Conservation (phyloP, 148 eudicot genomes). For the Amaranthus hypochondriacus region DNA sequence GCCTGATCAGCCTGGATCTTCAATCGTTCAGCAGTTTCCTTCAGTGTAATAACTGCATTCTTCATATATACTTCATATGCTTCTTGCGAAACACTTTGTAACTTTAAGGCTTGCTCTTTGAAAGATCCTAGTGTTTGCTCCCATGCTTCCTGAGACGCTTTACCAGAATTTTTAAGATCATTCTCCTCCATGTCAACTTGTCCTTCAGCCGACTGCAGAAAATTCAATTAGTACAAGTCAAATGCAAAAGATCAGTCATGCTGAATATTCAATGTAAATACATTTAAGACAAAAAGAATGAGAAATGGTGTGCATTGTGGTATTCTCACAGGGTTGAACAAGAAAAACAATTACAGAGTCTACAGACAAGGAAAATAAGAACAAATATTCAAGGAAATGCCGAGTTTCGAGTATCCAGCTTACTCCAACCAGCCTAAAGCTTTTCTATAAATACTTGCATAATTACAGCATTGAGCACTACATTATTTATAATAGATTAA, state of each 20-base stretch:
- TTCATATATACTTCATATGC: conserved; percentile 76
- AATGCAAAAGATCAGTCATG: not conserved
- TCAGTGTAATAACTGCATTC: conserved; percentile 57
- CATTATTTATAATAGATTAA: no score
- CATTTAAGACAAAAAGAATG: not conserved
- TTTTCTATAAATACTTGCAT: no score
- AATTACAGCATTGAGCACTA: no score
- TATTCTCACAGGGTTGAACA: no score
- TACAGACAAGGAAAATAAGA: no score
- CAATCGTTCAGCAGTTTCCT: conserved; percentile 64
- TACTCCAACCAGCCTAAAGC: no score
- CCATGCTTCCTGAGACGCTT: conserved; percentile 82
- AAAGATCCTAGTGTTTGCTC: conserved; percentile 60
- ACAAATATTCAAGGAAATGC: no score
- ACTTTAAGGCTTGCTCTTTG: conserved; percentile 73
- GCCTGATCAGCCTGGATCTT: conserved; percentile 90
- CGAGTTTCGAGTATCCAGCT: no score
- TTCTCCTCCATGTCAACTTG: conserved; percentile 45
- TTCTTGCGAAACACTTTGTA: conserved; percentile 81
- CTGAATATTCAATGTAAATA: not conserved
- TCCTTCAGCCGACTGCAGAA: conserved; percentile 46
- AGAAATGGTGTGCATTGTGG: not conserved
- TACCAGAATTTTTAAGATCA: conserved; percentile 37
- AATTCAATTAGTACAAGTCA: conserved; percentile 10
- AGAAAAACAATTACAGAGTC: no score